Evolutionary conservation across 371 early-diverging fungal species (phyloP), one percentile per base, ranked within the genome.

Genomic region (Capillidium rhysosporum): DNA sequence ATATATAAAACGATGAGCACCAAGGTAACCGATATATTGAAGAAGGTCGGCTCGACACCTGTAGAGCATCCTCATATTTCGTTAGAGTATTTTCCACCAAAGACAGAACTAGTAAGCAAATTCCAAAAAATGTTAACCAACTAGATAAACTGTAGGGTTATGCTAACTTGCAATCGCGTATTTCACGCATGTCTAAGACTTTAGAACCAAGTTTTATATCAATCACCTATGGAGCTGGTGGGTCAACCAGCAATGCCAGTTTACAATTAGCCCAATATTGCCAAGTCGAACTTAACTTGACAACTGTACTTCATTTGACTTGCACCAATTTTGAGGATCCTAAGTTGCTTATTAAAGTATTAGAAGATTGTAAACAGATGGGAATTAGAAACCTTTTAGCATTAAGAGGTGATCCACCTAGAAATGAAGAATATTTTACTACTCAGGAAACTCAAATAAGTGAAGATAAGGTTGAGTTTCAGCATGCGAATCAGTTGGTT

Each of bases 41-140:
- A 34, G 34, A 34, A 12, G 34, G 34, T 12, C 34, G 12, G 12
- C 34, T 34, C 34, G 12, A 34, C 34, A 7, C 34, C 34, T 7
- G 61, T 63, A 2, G 51, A 60, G 1, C 59, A 56, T 21, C 61
- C 75, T 40, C 69, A 63, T 48, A 88, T 81, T 69, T 92, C 92
- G 20, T 87, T 96, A 64, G 97, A 96, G 72, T 96, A 78, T 69
- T 96, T 94, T 58, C 97, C 97, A 23, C 97, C 97, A 53, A 96
- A 92, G 68, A 96, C 97, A 16, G 83, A 84, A 56, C 77, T 83
- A 61, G 84, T 80, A 78, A 57, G 65, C 62, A 28, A 30, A 18
- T 46, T 49, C 18, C n/a, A n/a, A n/a, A n/a, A n/a, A n/a, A n/a
- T 0, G 8, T 14, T 38, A 12, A 21, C 25, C 21, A 41, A 34